Evolutionary conservation across 2,329 filamentous ascomycete genomes (phyloP), one percentile per base, ranked within the genome.

Genomic region (Lecanicillium sp.): DNA sequence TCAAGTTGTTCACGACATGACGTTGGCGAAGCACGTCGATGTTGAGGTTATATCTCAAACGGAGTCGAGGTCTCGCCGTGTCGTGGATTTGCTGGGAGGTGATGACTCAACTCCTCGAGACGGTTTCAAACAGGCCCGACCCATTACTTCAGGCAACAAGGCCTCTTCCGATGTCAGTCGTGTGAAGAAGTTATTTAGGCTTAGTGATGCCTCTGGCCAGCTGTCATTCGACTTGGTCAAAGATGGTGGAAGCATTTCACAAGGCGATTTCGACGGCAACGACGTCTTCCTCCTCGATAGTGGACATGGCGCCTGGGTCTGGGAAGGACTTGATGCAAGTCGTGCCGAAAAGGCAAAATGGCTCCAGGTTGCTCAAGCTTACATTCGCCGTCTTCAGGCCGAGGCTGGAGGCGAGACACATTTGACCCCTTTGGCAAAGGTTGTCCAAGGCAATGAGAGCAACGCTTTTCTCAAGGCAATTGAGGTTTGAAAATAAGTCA

Each of bases 1-100:
- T 0, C 76, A 80, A 53, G 75, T 83, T 3, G 78, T 83, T 4
- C 71, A 80, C 49, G 74, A 80, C 43, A 67, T 78, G 68, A 80
- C 72, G 0, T 57, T 75, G 7, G 76, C 75, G 11, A 83, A 82
- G 51, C 72, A 79, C 45, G 53, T 74, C 32, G 75, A 82, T 38
- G 75, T 82, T 18, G 78, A 83, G 53, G 78, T 84, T 8, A 52
- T 83, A 5, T 67, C 76, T 1, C 78, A 83, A 51, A 58, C 64
- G 0, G 80, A 83, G 45, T 68, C 69, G 16, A 64, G 73, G 13
- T 70, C 73, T 1, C 62, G 62, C 18, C 54, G 74, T 12, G 56
- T 83, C 2, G 63, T 80, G n/a, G 66, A 70, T 33, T 58, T 80
- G 42, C 66, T 79, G 2, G 73, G 68, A 9, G 73, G 69, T 13